Evolutionary conservation across 495 filamentous ascomycete genomes (phyloP).

Genomic region (Rhypophila decipiens): DNA sequence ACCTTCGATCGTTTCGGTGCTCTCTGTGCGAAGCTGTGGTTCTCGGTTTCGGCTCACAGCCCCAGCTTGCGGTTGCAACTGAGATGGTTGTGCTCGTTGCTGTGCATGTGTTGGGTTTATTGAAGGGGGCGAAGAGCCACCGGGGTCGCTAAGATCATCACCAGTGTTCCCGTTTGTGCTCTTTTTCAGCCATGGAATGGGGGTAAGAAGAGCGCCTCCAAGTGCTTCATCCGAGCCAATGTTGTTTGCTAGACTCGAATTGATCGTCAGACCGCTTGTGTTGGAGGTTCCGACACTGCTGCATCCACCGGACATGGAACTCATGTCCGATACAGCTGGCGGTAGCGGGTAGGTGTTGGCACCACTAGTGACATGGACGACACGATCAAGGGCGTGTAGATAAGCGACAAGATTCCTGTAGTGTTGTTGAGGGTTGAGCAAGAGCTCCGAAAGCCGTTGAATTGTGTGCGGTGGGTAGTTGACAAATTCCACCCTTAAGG

Average conservation of each 20-base stretch:
- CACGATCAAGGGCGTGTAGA: slow-evolving; percentile 84
- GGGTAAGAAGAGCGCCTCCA: slow-evolving; percentile 86
- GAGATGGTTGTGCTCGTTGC: slow-evolving; percentile 1
- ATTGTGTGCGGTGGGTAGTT: slow-evolving; percentile 82
- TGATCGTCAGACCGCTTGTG: slow-evolving; percentile 28
- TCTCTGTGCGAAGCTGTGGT: slow-evolving; percentile 55
- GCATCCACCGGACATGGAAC: slow-evolving; percentile 31
- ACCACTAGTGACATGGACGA: slow-evolving; percentile 83
- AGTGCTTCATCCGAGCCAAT: slow-evolving; percentile 81
- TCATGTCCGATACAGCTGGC: slow-evolving; percentile 45
- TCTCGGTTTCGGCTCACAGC: slow-evolving; percentile 30
- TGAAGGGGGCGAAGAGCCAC: slow-evolving; percentile 19
- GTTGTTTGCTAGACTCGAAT: slow-evolving; percentile 19
- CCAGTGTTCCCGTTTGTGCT: slow-evolving; percentile 19
- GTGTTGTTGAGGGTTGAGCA: slow-evolving; percentile 67
- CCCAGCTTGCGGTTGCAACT: slow-evolving; percentile 9
- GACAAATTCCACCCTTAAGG: slow-evolving; percentile 62
- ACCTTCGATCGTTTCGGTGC: slow-evolving; percentile 63
- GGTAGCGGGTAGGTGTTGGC: slow-evolving; percentile 78
- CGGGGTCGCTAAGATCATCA: slow-evolving; percentile 19
- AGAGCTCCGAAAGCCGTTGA: slow-evolving; percentile 88
- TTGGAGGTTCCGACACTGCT: slow-evolving; percentile 61
- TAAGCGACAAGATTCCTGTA: slow-evolving; percentile 77
- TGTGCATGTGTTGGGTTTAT: slow-evolving; percentile 1
- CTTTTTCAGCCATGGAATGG: slow-evolving; percentile 75